Conservation (phyloP, 805 yeast species). For the Barnettozyma sucrosica region DNA sequence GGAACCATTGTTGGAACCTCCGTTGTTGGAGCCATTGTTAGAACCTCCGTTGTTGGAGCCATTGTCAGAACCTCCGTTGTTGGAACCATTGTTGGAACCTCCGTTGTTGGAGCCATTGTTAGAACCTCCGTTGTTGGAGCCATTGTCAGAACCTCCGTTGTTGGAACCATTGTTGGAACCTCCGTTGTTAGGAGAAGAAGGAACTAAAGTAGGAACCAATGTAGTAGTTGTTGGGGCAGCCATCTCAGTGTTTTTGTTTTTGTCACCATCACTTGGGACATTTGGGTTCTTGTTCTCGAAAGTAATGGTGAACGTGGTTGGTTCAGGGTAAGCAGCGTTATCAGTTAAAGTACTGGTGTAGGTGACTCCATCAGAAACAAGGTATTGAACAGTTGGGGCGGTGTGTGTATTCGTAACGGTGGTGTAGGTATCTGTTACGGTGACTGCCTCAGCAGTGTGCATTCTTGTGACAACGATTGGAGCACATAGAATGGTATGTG, state of each 20-base stretch:
- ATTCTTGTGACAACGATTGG: constrained; percentile 43
- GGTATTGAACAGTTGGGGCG: constrained; percentile 37
- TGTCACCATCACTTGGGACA: constrained; percentile 10
- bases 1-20: constrained; percentile 1
- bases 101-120: too few species aligned
- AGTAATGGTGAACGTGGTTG: constrained; percentile 32
- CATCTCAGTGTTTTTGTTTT: constrained; percentile 7
- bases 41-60: neutral
- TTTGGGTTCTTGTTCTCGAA: constrained; percentile 14
- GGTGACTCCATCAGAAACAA: constrained; percentile 33
- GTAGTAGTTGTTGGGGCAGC: constrained; percentile 13
- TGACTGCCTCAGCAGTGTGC: constrained; percentile 52
- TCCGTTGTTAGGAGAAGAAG: neutral
- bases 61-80: neutral
- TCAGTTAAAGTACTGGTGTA: constrained; percentile 34
- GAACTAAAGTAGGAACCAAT: neutral
- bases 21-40: constrained; percentile 15
- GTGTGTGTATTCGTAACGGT: constrained; percentile 33
- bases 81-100: neutral
- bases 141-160: constrained; percentile 10
- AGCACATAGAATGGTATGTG: constrained; percentile 28
- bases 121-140: constrained; percentile 6
- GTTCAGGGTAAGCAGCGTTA: constrained; percentile 30
- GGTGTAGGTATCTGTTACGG: constrained; percentile 37
- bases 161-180: constrained; percentile 12